Base-by-base conservation (phyloP, 108 stramenopile species). In the Aureococcus anophagefferens region DNA sequence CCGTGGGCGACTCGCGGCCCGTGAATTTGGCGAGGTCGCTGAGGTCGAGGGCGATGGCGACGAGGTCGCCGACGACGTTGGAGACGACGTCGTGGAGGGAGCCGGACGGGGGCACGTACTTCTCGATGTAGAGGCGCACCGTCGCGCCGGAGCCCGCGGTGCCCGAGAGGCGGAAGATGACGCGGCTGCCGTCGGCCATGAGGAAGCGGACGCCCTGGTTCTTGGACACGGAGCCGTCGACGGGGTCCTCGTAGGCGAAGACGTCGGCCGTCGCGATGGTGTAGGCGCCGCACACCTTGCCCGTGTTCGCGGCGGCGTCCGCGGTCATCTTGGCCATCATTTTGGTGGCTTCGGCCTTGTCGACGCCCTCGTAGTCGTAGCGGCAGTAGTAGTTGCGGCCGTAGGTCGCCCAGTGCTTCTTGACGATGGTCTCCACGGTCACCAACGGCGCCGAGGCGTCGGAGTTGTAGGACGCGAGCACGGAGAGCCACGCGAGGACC, bases 311-410 rank as follows among this genome's bases (percentile, higher is more conserved):
- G 21, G 73, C 84, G 33, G 83, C 67, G 35, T 87, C 83, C 21
- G 82, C 80, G 40, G 91, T 87, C 89, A 98, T 94, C 83, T 89
- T 93, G 75, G 89, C 89, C 90, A 99, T 94, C 92, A 99, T 91
- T 18, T 86, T 83, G 37, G 81, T 83, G 44, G 96, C 96, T 31
- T 76, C 81, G 34, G 74, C 79, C 63, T 88, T 87, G 70, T 94
- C 91, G 59, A 97, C 88, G 32, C 91, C 95, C 82, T 99, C 99
- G 75, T 93, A 99, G 76, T 99, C 99, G 89, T 94, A 98, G 45
- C 99, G 93, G 77, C 88, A 88, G 85, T 99, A 99, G 83, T 94
- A 99, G 90, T 98, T 96, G 46, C 95, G 89, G 15, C 99, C 99
- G 75, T 94, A 99, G 31, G 87, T 91, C 0, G 69, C 67, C 99